Base-by-base conservation (phyloP, 2,329 filamentous ascomycete species). In the Cladosporium sp. region DNA sequence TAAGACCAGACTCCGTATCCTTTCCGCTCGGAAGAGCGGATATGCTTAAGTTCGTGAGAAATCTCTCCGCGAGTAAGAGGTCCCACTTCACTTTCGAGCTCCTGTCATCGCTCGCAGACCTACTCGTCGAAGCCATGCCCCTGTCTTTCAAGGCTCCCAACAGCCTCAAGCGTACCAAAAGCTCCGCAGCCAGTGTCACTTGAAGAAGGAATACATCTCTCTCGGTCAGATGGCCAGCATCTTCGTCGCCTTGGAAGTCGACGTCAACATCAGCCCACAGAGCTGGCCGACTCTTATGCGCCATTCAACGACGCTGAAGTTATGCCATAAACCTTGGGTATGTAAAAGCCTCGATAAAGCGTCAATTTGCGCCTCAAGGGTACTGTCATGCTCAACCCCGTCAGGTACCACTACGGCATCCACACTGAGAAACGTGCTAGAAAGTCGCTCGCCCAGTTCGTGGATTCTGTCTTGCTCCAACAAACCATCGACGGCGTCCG, bases 191-290 rank as follows among this genome's bases (percentile, higher is more conserved):
- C 7, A 83, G 64, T 8, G 76, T 68, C 43, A 82, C 68, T 55
- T 83, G 79, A 2, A 82, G 63, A 4, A 83, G 61, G 15, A 80
- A 58, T 61, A 80, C 74, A 47, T 80, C 78, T 42, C 77, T 70
- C 54, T 80, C 75, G 27, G 61, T 64, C 56, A 65, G 68, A 11
- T 66, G 49, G 15, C 56, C 43, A 56, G 67, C 64, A 7, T 56
- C 55, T 4, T 60, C 54, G 17, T 57, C 45, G 7, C 56, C 54
- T 4, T 60, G 54, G 15, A 57, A 44, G 7, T 4, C 32, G n/a
- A 17, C 13, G 7, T 32, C 27, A 3, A 15, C 15, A 7, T 40
- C 37, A 36, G 73, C 67, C 71, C 71, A 76, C 5, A 78, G 6
- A 75, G 54, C 50, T 76, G 71, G 2, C 74, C 74, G 2, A 69